Evolutionary conservation across 768 basidiomycete genomes (phyloP).

Genomic region (Xerocomus potaroensis): DNA sequence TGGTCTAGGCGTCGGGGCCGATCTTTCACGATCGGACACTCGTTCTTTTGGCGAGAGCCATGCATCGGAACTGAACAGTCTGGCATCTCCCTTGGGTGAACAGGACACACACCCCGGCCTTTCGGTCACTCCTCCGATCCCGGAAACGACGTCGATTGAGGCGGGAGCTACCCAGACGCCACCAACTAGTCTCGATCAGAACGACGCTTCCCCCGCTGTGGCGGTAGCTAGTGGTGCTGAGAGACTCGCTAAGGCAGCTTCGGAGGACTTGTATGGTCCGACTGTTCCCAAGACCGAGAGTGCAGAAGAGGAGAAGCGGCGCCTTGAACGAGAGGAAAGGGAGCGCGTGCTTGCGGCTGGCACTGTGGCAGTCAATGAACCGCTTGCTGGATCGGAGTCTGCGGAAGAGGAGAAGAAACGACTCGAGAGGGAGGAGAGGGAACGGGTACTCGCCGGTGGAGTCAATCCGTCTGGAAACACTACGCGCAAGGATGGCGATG

Average conservation of each 20-base stretch:
- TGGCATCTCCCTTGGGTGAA: constrained; percentile 34
- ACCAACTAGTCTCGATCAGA: too few relatives aligned
- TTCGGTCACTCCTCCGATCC: constrained; percentile 42
- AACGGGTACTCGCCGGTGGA: constrained; percentile 39
- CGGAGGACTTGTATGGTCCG: constrained; percentile 30
- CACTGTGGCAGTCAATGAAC: background rate
- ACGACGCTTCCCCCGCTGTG: too few relatives aligned
- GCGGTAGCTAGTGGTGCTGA: constrained; percentile 49
- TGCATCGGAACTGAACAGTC: constrained; percentile 62
- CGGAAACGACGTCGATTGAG: constrained; percentile 10
- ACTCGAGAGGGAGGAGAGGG: constrained; percentile 63
- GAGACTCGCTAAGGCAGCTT: constrained; percentile 20
- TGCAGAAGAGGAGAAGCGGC: constrained; percentile 64
- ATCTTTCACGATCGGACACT: constrained; percentile 67
- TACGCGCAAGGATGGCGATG: constrained; percentile 31
- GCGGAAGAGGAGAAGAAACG: constrained; percentile 65
- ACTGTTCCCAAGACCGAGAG: constrained; percentile 37
- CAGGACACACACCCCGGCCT: constrained; percentile 31
- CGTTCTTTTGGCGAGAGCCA: constrained; percentile 85
- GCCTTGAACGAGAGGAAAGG: constrained; percentile 50
- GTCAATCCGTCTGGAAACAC: constrained; percentile 15
- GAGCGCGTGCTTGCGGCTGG: constrained; percentile 39
- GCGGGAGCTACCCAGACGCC: too few relatives aligned
- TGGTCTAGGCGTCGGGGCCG: constrained; percentile 40
- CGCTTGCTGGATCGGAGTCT: constrained; percentile 32